phyloP scores from a whole-genome alignment of 768 basidiomycete species.

The Galerina marginata region DNA sequence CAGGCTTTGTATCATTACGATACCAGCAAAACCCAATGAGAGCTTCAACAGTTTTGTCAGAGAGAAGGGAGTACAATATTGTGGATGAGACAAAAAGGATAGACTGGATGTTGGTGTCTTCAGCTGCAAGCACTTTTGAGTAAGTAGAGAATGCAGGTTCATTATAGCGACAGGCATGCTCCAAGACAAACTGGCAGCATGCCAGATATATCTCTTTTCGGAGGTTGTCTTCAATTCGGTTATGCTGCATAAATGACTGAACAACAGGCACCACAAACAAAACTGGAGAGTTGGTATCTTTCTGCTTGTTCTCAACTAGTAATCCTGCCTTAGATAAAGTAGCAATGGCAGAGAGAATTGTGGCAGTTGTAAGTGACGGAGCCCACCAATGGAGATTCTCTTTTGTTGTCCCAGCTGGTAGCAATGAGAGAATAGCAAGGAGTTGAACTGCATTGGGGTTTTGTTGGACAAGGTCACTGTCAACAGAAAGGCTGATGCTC shows the following conservation, averaged over 20 bases:
- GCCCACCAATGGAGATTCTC: not conserved
- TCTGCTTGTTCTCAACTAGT: not conserved
- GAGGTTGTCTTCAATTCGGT: not conserved
- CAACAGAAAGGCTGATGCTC: slow-evolving; percentile 28
- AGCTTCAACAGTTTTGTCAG: slow-evolving; percentile 7
- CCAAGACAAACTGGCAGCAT: slow-evolving; percentile 15
- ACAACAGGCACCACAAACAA: slow-evolving; percentile 15
- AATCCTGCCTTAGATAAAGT: not conserved
- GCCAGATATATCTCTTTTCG: not conserved
- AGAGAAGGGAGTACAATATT: not conserved
- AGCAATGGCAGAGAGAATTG: not conserved
- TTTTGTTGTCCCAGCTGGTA: slow-evolving; percentile 18
- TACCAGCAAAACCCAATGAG: slow-evolving; percentile 16
- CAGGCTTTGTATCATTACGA: slow-evolving; percentile 3
- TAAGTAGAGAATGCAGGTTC: slow-evolving; percentile 5
- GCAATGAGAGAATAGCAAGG: slow-evolving; percentile 25
- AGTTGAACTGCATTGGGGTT: slow-evolving; percentile 24
- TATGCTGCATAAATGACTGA: slow-evolving; percentile 14
- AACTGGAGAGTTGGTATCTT: not conserved
- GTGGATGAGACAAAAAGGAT: slow-evolving; percentile 8
- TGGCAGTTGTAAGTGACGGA: not conserved
- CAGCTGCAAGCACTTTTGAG: slow-evolving; percentile 4
- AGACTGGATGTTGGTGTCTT: slow-evolving; percentile 17
- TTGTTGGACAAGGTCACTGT: slow-evolving; percentile 17
- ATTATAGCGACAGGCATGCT: slow-evolving; percentile 10